A percentile compares a stretch with the other conserved stretches of the same genome.
phyloP scores from a whole-genome alignment of 495 filamentous ascomycete species.

The Aspergillus panamensis region DNA sequence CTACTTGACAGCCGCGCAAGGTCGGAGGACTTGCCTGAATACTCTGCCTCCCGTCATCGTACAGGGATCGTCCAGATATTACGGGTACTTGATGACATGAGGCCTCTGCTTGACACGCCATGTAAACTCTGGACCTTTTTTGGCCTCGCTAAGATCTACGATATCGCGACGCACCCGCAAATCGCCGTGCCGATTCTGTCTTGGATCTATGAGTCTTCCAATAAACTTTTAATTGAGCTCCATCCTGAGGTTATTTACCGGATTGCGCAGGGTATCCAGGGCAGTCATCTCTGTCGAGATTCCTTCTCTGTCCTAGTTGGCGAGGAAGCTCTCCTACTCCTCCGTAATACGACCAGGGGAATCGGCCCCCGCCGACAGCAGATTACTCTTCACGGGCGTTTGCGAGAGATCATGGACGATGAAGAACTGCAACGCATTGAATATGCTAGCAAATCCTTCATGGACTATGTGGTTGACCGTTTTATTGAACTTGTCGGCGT shows the following conservation, averaged over 20 bases:
- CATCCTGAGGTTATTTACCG: constrained; percentile 46
- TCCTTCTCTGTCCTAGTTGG: constrained; percentile 49
- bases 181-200: constrained; percentile 38
- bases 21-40: constrained; percentile 41
- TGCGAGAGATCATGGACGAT: constrained; percentile 39
- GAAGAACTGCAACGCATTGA: constrained; percentile 46
- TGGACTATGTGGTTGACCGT: constrained; percentile 30
- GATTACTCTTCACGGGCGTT: constrained; percentile 29
- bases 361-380: constrained; percentile 5
- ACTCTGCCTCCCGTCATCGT: constrained; percentile 58
- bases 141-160: constrained; percentile 54
- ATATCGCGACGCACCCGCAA: constrained; percentile 38
- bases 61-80: constrained; percentile 58
- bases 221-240: constrained; percentile 44
- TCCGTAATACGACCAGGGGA: constrained; percentile 18
- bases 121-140: constrained; percentile 61
- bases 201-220: constrained; percentile 46
- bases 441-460: constrained; percentile 48
- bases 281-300: constrained; percentile 35
- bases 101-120: constrained; percentile 59
- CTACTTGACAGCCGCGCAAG: neutral
- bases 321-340: constrained; percentile 41
- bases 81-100: constrained; percentile 46
- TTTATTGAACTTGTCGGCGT: constrained; percentile 35
- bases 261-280: constrained; percentile 44